A percentile compares a stretch with the other conserved stretches of the same genome.
Conservation (phyloP, 352 stramenopile species). For the Pythium vanterpoolii region DNA sequence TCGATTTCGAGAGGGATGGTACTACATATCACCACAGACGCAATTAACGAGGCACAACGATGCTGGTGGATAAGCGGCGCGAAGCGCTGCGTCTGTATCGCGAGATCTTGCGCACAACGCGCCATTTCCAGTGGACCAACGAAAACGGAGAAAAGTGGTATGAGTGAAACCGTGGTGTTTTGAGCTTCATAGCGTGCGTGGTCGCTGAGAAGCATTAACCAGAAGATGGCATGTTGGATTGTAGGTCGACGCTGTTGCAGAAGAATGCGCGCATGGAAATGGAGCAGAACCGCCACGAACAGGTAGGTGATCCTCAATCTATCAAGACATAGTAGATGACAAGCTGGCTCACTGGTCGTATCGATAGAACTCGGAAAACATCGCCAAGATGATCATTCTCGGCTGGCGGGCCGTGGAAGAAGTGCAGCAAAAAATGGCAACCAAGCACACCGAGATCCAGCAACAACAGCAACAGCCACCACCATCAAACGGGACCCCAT, state of each 20-base stretch:
- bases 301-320: slow-evolving; percentile 22
- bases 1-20: neutral
- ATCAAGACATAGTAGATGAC: neutral
- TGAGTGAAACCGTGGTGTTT: neutral
- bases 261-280: slow-evolving; percentile 81
- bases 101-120: slow-evolving; percentile 72
- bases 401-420: slow-evolving; percentile 77
- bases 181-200: neutral
- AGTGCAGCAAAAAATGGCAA: slow-evolving; percentile 64
- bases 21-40: neutral
- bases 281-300: slow-evolving; percentile 72
- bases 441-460: slow-evolving; percentile 24
- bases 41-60: neutral
- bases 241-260: slow-evolving; percentile 53
- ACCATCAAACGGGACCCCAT: slow-evolving; percentile 1
- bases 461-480: slow-evolving; percentile 5
- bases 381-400: slow-evolving; percentile 75
- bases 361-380: slow-evolving; percentile 60
- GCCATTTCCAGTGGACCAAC: slow-evolving; percentile 71
- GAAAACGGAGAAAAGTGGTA: slow-evolving; percentile 71
- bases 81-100: slow-evolving; percentile 82
- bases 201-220: neutral
- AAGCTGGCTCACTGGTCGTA: neutral
- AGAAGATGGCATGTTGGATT: neutral
- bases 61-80: slow-evolving; percentile 59